Evolutionary conservation across 768 basidiomycete genomes (phyloP).

Genomic region (Tricholoma bakamatsutake): DNA sequence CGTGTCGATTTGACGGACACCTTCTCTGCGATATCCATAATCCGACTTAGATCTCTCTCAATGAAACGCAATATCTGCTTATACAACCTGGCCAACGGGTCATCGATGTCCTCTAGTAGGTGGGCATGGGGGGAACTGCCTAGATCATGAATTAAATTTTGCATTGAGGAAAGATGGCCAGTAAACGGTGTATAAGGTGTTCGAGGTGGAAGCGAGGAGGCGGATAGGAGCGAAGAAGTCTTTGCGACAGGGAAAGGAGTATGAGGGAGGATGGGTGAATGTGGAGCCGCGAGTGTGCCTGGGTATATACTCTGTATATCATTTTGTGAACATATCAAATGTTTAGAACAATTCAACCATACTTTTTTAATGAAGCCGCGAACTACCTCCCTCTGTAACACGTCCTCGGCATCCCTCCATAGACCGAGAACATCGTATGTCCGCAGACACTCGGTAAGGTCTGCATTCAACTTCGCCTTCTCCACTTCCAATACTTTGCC

Average conservation of each 20-base stretch:
- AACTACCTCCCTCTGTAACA: slow-evolving; percentile 67
- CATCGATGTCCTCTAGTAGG: slow-evolving; percentile 59
- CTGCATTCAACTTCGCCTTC: slow-evolving; percentile 53
- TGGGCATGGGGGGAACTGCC: slow-evolving; percentile 33
- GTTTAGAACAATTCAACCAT: background rate
- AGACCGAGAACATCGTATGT: slow-evolving; percentile 77
- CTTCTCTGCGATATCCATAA: slow-evolving; percentile 75
- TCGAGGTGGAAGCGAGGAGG: slow-evolving; percentile 27
- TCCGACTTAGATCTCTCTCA: slow-evolving; percentile 62
- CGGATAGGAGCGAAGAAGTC: slow-evolving; percentile 19
- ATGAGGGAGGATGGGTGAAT: slow-evolving; percentile 71
- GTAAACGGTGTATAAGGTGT: slow-evolving; percentile 51
- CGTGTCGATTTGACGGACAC: slow-evolving; percentile 44
- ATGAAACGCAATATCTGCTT: slow-evolving; percentile 79
- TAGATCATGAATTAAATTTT: slow-evolving; percentile 22
- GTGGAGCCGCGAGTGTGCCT: slow-evolving; percentile 60
- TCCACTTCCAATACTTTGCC: slow-evolving; percentile 56
- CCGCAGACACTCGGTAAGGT: slow-evolving; percentile 71
- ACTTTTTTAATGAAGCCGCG: slow-evolving; percentile 77
- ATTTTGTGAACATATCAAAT: slow-evolving; percentile 3
- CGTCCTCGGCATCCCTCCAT: slow-evolving; percentile 86
- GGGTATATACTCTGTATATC: slow-evolving; percentile 62
- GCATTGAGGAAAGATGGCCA: slow-evolving; percentile 41
- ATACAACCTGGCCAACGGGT: slow-evolving; percentile 71
- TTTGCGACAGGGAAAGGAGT: slow-evolving; percentile 54